Evolutionary conservation across 1,139 yeast species (phyloP).

Genomic region (Spencermartinsiella ligniputridi): DNA sequence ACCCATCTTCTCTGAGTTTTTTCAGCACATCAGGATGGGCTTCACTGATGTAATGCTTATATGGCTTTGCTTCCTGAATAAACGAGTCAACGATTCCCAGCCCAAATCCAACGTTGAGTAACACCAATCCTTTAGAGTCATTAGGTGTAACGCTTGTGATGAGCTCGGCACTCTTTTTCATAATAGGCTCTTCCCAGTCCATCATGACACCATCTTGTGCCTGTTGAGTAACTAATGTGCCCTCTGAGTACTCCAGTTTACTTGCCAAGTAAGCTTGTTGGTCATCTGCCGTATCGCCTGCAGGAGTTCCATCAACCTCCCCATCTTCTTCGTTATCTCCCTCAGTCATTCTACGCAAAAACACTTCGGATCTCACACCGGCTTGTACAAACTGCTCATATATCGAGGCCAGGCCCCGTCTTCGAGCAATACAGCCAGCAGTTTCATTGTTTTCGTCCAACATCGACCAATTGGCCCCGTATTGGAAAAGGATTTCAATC

Average conservation of each 20-base stretch:
- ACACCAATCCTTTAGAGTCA: slow-evolving; percentile 34
- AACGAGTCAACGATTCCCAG: slow-evolving; percentile 90
- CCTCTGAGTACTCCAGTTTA: slow-evolving; percentile 64
- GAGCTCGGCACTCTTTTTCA: slow-evolving; percentile 64
- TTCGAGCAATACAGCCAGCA: slow-evolving; percentile 59
- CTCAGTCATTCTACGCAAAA: slow-evolving; percentile 68
- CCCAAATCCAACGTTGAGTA: slow-evolving; percentile 89
- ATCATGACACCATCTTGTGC: slow-evolving; percentile 93
- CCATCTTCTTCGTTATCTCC: slow-evolving; percentile 37
- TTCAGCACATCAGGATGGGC: slow-evolving; percentile 89
- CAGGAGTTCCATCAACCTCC: slow-evolving; percentile 23
- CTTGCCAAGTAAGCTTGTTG: slow-evolving; percentile 64
- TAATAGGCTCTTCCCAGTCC: slow-evolving; percentile 88
- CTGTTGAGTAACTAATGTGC: slow-evolving; percentile 65
- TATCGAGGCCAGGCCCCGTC: slow-evolving; percentile 30
- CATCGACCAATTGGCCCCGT: slow-evolving; percentile 86
- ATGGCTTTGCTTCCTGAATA: slow-evolving; percentile 59
- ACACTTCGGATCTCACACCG: slow-evolving; percentile 84
- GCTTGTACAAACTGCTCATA: slow-evolving; percentile 67
- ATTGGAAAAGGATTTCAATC: slow-evolving; percentile 65
- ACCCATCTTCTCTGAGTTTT: slow-evolving; percentile 69
- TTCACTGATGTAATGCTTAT: slow-evolving; percentile 80
- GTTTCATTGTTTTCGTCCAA: slow-evolving; percentile 63
- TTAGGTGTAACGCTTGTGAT: slow-evolving; percentile 7
- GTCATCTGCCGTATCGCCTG: slow-evolving; percentile 34